phyloP scores from a whole-genome alignment of 1,284 basidiomycete genomes.

The Laetiporus sulphureus region DNA sequence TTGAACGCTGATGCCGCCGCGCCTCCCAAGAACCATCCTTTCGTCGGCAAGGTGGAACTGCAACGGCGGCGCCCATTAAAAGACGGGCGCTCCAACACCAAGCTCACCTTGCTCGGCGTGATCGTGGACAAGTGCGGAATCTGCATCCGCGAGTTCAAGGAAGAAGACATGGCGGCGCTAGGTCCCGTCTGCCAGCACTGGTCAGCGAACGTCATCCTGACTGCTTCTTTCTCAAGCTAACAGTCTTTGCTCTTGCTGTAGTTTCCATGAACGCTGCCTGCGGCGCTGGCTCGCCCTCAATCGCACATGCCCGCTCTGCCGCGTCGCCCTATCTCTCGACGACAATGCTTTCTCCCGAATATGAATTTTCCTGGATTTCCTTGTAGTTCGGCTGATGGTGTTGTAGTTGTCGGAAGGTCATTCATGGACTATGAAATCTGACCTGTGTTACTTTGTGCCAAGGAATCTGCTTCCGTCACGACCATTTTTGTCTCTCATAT shows the following conservation, averaged over 20 bases:
- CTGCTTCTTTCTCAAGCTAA: neutral
- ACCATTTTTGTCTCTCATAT: too few relatives aligned
- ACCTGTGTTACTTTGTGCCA: too few relatives aligned
- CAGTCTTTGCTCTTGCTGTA: conserved; percentile 11
- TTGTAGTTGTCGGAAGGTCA: too few relatives aligned
- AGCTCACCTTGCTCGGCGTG: conserved; percentile 65
- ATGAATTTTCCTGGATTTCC: too few relatives aligned
- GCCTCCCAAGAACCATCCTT: too few relatives aligned
- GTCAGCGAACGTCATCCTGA: too few relatives aligned
- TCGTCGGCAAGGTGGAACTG: too few relatives aligned
- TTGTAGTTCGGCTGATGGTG: too few relatives aligned
- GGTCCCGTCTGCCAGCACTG: conserved; percentile 66
- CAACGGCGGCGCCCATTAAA: conserved; percentile 58
- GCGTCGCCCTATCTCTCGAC: conserved; percentile 15
- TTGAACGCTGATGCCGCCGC: too few relatives aligned
- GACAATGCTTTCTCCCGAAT: too few relatives aligned
- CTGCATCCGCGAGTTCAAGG: conserved; percentile 73
- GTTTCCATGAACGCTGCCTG: conserved; percentile 54
- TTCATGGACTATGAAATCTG: too few relatives aligned
- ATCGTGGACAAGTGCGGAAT: conserved; percentile 76
- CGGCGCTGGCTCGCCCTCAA: conserved; percentile 44
- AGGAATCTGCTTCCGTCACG: too few relatives aligned
- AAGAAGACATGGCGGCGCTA: conserved; percentile 49
- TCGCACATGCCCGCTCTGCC: conserved; percentile 50
- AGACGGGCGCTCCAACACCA: conserved; percentile 74